These are phyloP conservation scores for Penicillium crystallinum DNA, from an alignment of 495 filamentous ascomycete genomes.

Conservation along the genomic window DNA sequence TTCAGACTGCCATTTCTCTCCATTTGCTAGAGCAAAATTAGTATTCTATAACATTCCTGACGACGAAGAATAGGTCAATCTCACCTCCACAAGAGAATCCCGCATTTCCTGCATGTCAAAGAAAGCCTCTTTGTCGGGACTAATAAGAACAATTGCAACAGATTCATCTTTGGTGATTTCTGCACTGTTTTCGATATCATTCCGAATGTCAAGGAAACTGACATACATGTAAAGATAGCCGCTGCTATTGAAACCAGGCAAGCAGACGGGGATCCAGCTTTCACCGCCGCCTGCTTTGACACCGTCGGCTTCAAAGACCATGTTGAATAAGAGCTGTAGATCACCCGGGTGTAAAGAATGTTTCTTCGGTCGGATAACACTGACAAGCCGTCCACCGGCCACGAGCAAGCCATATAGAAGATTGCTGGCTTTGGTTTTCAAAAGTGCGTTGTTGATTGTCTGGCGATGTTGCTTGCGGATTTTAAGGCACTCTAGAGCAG, in stretches of 20 bases:
- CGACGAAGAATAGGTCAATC: neutral
- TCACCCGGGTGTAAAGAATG: constrained; percentile 96
- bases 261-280: constrained; percentile 94
- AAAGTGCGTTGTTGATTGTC: constrained; percentile 76
- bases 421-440: constrained; percentile 66
- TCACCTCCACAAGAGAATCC: constrained; percentile 64
- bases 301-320: constrained; percentile 93
- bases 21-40: constrained; percentile 46
- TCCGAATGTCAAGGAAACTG: constrained; percentile 65
- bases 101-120: constrained; percentile 84
- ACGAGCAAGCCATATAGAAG: constrained; percentile 93
- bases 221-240: constrained; percentile 99
- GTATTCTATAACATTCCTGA: neutral
- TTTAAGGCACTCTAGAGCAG: constrained; percentile 83
- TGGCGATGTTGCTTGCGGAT: constrained; percentile 83
- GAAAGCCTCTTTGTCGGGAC: constrained; percentile 86
- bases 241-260: constrained; percentile 94
- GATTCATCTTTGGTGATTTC: constrained; percentile 58
- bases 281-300: constrained; percentile 88
- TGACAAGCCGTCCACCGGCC: constrained; percentile 89
- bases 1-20: constrained; percentile 69
- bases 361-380: constrained; percentile 87
- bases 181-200: constrained; percentile 29
- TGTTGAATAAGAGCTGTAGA: constrained; percentile 94
- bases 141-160: constrained; percentile 88